Evolutionary conservation across 2,329 filamentous ascomycete genomes (phyloP).

Genomic region (Colletotrichum karsti): DNA sequence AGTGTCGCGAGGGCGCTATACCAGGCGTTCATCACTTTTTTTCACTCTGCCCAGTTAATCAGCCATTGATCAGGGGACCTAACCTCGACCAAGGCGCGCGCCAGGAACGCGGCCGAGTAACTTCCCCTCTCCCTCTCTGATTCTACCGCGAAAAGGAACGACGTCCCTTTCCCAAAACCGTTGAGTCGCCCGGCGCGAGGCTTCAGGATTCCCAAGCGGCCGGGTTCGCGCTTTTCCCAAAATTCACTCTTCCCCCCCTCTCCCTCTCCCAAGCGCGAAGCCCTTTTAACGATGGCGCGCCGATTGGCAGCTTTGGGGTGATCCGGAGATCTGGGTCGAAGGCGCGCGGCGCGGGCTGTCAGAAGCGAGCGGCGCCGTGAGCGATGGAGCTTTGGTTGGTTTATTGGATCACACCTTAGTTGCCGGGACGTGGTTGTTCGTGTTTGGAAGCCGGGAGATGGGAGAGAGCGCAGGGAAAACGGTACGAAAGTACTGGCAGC

Average conservation of each 20-base stretch:
- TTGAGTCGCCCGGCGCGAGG: neutral
- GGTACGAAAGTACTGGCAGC: too few species aligned
- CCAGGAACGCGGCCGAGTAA: too few species aligned
- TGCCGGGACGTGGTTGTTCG: neutral
- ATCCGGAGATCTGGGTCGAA: conserved; percentile 5
- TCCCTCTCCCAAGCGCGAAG: too few species aligned
- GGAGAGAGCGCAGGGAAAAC: neutral
- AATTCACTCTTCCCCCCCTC: too few species aligned
- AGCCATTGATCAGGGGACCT: neutral
- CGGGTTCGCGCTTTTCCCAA: too few species aligned
- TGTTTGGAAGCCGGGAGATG: neutral
- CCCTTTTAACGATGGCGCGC: too few species aligned
- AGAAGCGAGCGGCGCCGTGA: too few species aligned
- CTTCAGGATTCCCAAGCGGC: neutral
- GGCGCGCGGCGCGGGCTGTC: too few species aligned
- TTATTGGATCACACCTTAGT: too few species aligned
- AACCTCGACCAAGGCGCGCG: too few species aligned
- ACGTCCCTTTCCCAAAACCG: neutral
- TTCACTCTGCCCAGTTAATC: neutral
- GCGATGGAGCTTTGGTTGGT: too few species aligned
- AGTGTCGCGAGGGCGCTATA: neutral
- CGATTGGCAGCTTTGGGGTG: neutral
- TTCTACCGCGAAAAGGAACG: neutral
- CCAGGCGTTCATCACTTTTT: too few species aligned
- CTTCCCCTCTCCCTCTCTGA: neutral